phyloP scores from a whole-genome alignment of 1,284 basidiomycete species.

The Ganoderma meredithae region DNA sequence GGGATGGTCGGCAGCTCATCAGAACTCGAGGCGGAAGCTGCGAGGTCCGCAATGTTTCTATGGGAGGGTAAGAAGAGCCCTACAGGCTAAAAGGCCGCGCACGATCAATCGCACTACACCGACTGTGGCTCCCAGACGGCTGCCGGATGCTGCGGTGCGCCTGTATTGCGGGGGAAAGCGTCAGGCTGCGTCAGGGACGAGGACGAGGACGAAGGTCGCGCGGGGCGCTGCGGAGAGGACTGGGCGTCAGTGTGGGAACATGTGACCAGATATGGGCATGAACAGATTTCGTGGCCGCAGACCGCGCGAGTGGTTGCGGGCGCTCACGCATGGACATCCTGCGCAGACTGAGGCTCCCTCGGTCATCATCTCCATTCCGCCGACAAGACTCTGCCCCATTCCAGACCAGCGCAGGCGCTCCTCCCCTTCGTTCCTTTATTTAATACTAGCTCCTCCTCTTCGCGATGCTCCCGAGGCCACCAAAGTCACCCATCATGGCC shows the following conservation, averaged over 20 bases:
- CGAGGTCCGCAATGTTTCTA: background rate
- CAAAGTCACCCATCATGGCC: conserved; percentile 29
- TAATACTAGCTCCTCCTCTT: conserved; percentile 20
- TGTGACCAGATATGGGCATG: background rate
- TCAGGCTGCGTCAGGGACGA: background rate
- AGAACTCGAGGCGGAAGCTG: background rate
- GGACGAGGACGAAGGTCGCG: background rate
- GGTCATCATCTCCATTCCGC: conserved; percentile 5
- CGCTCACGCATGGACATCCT: background rate
- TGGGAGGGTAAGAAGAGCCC: background rate
- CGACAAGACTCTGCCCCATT: background rate
- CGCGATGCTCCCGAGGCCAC: conserved; percentile 21
- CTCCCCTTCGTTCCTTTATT: conserved; percentile 25
- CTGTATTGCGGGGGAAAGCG: background rate
- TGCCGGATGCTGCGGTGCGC: background rate
- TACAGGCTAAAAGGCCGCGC: conserved; percentile 3
- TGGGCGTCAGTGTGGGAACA: background rate
- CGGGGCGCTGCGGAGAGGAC: background rate
- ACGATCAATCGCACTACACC: conserved; percentile 6
- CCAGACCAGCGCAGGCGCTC: conserved; percentile 36
- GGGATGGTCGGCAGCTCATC: background rate
- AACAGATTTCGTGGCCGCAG: background rate
- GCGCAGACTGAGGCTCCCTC: background rate
- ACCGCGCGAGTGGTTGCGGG: conserved; percentile 4
- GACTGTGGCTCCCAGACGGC: background rate